Evolutionary conservation across 257 asterid genomes (phyloP).

Genomic region (Henckelia pumila): DNA sequence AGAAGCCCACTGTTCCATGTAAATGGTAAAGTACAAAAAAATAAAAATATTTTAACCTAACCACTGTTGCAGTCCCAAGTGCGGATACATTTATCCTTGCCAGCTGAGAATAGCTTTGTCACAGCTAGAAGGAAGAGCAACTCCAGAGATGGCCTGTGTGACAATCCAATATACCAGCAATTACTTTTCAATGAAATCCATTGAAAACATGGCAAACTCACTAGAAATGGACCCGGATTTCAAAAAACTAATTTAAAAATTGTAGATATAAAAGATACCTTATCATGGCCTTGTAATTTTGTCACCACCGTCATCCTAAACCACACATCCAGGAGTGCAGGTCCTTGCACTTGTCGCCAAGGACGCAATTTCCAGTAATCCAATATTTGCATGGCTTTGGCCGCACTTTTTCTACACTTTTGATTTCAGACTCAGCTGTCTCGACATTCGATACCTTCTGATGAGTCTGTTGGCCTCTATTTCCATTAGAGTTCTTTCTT

Average conservation of each 20-base stretch:
- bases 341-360: slow-evolving; percentile 45
- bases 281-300: slow-evolving; percentile 49
- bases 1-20: not conserved
- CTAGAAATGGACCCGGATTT: not conserved
- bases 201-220: not conserved
- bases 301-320: slow-evolving; percentile 46
- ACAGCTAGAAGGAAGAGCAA: slow-evolving; percentile 43
- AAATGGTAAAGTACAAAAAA: not conserved
- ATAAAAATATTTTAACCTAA: slow-evolving; percentile 31
- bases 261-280: slow-evolving; percentile 30
- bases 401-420: slow-evolving; percentile 19
- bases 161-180: not conserved
- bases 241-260: not conserved
- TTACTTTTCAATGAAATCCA: not conserved
- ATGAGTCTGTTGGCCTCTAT: not conserved
- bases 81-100: slow-evolving; percentile 39
- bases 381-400: slow-evolving; percentile 40
- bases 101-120: slow-evolving; percentile 44
- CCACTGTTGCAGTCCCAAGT: slow-evolving; percentile 58
- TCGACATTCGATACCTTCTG: not conserved
- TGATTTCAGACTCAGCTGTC: slow-evolving; percentile 17
- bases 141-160: slow-evolving; percentile 45
- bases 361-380: slow-evolving; percentile 42
- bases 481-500: not conserved
- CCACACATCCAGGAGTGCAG: slow-evolving; percentile 48